Conservation (phyloP, 1,139 yeast genomes). For the Debaryomyces coudertii region DNA sequence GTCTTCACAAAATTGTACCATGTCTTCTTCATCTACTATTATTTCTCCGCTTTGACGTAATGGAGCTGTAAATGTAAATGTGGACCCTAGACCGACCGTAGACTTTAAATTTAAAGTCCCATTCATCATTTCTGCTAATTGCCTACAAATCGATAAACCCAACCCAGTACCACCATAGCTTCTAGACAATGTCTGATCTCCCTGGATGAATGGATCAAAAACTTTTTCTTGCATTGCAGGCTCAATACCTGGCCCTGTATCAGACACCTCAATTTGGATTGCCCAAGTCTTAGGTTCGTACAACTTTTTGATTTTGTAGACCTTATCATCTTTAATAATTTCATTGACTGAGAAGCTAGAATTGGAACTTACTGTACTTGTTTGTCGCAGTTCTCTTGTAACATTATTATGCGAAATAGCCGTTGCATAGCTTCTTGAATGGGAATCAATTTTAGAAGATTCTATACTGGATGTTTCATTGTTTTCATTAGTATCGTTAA, state of each 20-base stretch:
- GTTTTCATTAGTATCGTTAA: neutral
- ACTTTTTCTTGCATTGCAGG: constrained; percentile 78
- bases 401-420: neutral
- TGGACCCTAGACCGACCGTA: constrained; percentile 74
- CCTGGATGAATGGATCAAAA: constrained; percentile 95
- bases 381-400: constrained; percentile 11
- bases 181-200: constrained; percentile 90
- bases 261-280: constrained; percentile 75
- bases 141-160: constrained; percentile 91
- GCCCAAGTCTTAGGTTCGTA: constrained; percentile 56
- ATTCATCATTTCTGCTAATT: constrained; percentile 85
- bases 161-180: constrained; percentile 96
- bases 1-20: constrained; percentile 47
- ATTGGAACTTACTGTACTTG: constrained; percentile 16
- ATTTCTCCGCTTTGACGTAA: constrained; percentile 71
- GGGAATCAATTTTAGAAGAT: constrained; percentile 4
- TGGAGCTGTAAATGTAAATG: constrained; percentile 79
- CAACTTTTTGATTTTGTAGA: constrained; percentile 39
- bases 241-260: constrained; percentile 93
- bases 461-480: constrained; percentile 9
- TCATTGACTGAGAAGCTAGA: constrained; percentile 23
- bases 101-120: constrained; percentile 78
- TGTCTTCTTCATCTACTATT: constrained; percentile 39
- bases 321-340: constrained; percentile 37
- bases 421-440: neutral